A percentile compares a stretch with the other conserved stretches of the same genome.
Evolutionary conservation across 208 protist genomes (phyloP).

Genomic region (Leishmania amazonensis): DNA sequence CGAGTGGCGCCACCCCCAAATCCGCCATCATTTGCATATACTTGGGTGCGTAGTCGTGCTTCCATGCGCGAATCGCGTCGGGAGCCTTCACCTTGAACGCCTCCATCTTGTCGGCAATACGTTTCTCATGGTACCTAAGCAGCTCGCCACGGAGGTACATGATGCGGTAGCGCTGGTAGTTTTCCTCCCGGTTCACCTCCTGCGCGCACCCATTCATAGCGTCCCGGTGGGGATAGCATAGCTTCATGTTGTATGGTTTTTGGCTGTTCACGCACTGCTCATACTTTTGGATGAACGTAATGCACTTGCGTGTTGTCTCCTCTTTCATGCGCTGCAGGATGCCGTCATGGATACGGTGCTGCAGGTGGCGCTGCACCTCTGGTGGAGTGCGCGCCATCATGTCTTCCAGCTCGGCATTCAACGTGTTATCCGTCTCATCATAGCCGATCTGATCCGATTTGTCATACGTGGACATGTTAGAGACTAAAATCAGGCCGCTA

Average conservation of each 20-base stretch:
- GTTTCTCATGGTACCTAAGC: slow-evolving; percentile 73
- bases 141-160: slow-evolving; percentile 87
- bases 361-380: slow-evolving; percentile 64
- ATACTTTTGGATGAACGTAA: slow-evolving; percentile 77
- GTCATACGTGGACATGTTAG: slow-evolving; percentile 77
- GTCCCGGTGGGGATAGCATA: slow-evolving; percentile 80
- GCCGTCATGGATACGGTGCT: slow-evolving; percentile 87
- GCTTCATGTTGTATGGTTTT: slow-evolving; percentile 59
- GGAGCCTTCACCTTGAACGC: slow-evolving; percentile 71
- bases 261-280: slow-evolving; percentile 74
- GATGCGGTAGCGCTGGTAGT: slow-evolving; percentile 82
- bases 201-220: slow-evolving; percentile 86
- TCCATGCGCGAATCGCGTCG: slow-evolving; percentile 75
- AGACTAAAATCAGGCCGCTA: too few relatives aligned
- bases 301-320: slow-evolving; percentile 80
- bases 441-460: slow-evolving; percentile 86
- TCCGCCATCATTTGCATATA: slow-evolving; percentile 88
- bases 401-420: slow-evolving; percentile 79
- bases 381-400: slow-evolving; percentile 73
- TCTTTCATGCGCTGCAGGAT: slow-evolving; percentile 90
- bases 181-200: slow-evolving; percentile 84
- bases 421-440: slow-evolving; percentile 68
- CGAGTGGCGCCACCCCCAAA: slow-evolving; percentile 31
- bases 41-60: slow-evolving; percentile 83
- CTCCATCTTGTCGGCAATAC: slow-evolving; percentile 75